phyloP scores from a whole-genome alignment of 306 rosid species.

The Datisca glomerata region DNA sequence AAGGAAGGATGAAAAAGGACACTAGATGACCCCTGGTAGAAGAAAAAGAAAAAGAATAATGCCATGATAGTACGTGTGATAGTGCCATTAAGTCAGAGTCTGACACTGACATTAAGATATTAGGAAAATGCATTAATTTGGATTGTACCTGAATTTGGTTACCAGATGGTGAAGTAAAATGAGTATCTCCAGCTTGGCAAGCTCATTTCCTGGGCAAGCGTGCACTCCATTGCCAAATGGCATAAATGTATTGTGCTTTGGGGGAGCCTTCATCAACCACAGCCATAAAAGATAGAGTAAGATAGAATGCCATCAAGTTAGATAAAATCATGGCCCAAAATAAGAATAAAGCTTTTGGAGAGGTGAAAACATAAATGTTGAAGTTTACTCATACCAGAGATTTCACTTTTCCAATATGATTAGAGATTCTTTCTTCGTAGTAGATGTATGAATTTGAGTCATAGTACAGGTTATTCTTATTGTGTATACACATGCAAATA shows the following conservation, averaged over 20 bases:
- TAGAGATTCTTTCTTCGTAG: too few relatives aligned
- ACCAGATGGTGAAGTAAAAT: constrained; percentile 17
- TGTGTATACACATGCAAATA: too few relatives aligned
- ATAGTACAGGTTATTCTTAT: too few relatives aligned
- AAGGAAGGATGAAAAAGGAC: background rate
- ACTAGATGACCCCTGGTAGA: background rate
- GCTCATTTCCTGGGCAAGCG: constrained; percentile 19
- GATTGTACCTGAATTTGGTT: constrained; percentile 14
- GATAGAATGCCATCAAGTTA: background rate
- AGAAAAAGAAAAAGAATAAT: too few relatives aligned
- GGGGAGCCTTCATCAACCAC: constrained; percentile 1
- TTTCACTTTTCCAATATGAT: too few relatives aligned
- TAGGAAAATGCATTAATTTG: background rate
- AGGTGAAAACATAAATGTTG: too few relatives aligned
- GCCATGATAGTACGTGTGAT: background rate
- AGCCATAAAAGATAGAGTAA: background rate
- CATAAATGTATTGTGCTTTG: constrained; percentile 11
- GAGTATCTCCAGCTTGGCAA: constrained; percentile 15
- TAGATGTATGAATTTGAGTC: too few relatives aligned
- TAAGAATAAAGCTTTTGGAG: too few relatives aligned
- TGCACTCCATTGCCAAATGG: constrained; percentile 22
- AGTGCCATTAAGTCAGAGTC: background rate
- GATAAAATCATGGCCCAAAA: background rate
- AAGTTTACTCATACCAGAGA: too few relatives aligned
- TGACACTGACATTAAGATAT: background rate